Percentiles rank a stretch among this genome's conserved stretches.
Conservation (phyloP, 192 early-diverging fungal genomes). For the Pilobolus umbonatus region DNA sequence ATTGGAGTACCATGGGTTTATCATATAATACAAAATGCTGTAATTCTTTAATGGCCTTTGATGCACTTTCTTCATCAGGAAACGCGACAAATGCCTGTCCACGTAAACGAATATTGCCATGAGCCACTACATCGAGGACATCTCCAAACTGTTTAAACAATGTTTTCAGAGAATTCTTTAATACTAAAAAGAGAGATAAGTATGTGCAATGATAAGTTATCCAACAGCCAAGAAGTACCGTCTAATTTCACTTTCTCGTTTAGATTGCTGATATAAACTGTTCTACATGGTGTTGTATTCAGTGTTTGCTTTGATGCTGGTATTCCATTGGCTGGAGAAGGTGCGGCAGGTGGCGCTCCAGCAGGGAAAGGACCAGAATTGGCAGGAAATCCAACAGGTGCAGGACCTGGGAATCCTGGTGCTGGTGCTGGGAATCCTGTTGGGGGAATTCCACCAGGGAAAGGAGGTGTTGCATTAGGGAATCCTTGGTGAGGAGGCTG, state of each 20-base stretch:
- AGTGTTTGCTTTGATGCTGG: slow-evolving; percentile 54
- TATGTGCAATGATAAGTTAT: slow-evolving; percentile 5
- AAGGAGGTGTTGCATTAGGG: not conserved
- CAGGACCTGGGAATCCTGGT: slow-evolving; percentile 6
- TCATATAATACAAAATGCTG: slow-evolving; percentile 81
- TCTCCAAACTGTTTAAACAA: slow-evolving; percentile 84
- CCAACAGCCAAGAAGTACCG: slow-evolving; percentile 24
- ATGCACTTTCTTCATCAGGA: slow-evolving; percentile 63
- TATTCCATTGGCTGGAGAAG: slow-evolving; percentile 15
- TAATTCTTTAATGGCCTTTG: slow-evolving; percentile 73
- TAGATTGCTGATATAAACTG: slow-evolving; percentile 80
- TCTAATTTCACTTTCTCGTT: slow-evolving; percentile 70
- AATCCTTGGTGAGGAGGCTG: not conserved
- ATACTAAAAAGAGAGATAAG: slow-evolving; percentile 35
- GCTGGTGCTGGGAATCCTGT: not conserved
- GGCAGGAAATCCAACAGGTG: slow-evolving; percentile 7
- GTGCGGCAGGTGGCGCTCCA: not conserved
- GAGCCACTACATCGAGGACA: slow-evolving; percentile 77
- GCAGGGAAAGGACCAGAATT: slow-evolving; percentile 6
- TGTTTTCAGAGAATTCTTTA: slow-evolving; percentile 68
- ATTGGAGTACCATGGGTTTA: slow-evolving; percentile 80
- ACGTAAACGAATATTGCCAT: slow-evolving; percentile 74
- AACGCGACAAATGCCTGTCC: slow-evolving; percentile 95
- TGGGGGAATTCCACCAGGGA: slow-evolving; percentile 10
- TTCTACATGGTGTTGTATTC: slow-evolving; percentile 56